Evolutionary conservation across 805 yeast genomes (phyloP), one percentile per base, ranked within the genome.

Genomic region (Cyberlindnera nakhonratchasimensis): DNA sequence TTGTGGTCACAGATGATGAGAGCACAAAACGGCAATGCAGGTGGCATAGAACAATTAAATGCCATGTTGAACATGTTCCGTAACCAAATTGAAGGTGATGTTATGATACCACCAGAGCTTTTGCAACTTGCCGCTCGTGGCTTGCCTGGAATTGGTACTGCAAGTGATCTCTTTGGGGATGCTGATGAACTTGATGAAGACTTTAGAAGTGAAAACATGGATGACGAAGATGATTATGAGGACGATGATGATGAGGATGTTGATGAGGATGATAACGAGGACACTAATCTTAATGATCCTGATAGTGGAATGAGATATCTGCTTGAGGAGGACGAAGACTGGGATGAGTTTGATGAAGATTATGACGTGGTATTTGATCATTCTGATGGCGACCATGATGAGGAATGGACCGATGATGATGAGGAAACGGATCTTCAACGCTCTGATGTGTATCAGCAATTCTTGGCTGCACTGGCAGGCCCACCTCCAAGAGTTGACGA

Each of bases 151-250:
- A 18, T 29, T 20, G 14, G 20, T 29, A 18, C n/a, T 29, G 33
- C n/a, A 11, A 22, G 6, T 16, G 33, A n/a, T n/a, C 6, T 17
- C n/a, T 18, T 29, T 11, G 22, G 22, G 17, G 51, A 42, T 18
- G 59, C 51, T n/a, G 61, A 51, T 6, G 54, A 43, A 5, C 51
- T 45, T 8, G 57, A 48, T 32, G 50, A 46, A 29, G 45, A 46
- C 11, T 46, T 39, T 14, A 58, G 40, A 22, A 62, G 53, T 21
- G 53, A 42, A 19, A 60, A 52, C 16, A 57, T 42, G 16, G 55
- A 40, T 5, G 50, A 47, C 10, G 51, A 34, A 16, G 47, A 46
- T 34, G 46, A 46, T 32, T 47, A 41, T 28, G 43, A 40, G 20
- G 40, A 32, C 12, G 34, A 26, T 29, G 46, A 24, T 33, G 30